Base-by-base conservation (phyloP, 208 protist species). In the Strigomonas galati region DNA sequence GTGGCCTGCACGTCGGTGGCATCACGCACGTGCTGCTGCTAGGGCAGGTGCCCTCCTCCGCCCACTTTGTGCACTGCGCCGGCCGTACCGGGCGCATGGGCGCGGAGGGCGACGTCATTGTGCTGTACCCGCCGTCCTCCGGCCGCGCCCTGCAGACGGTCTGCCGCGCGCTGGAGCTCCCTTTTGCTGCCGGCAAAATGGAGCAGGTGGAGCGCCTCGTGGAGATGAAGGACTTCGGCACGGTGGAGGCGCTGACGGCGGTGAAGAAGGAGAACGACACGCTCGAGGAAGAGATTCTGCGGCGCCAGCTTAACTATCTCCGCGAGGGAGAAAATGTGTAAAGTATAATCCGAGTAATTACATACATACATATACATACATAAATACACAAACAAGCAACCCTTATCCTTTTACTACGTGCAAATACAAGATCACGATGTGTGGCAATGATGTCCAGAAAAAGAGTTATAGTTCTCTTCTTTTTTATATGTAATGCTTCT, bases 51-150 rank as follows among this genome's bases (percentile, higher is more conserved):
- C 85, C 87, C 7, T 46, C 82, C 1, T 40, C 85, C 0, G 72
- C 84, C 14, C 26, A 73, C 17, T 96, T 96, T 76, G 82, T 93
- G 32, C 91, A 96, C 79, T 93, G 87, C 46, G 91, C 87, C 4
- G 91, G 91, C 0, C 87, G 91, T 35, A 96, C 91, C 0, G 91
- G 91, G 0, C 87, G 91, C 23, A 93, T 96, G 82, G 84, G 84
- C 0, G 74, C 60, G 32, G 80, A 91, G 65, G 91, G 87, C 12
- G 79, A 92, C 49, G 91, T 96, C 14, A 55, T 94, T 2, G 72
- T 91, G 52, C 65, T 96, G 23, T 93, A 89, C 64, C 82, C 84
- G 15, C 90, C 84, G 7, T 74, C 81, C 21, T 81, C 79, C 0
- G 90, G 79, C 10, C 79, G 90, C 9, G 62, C 74, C 21, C 71